Evolutionary conservation across 140 eudicot species (phyloP).

Genomic region (Oenanthe javanica): DNA sequence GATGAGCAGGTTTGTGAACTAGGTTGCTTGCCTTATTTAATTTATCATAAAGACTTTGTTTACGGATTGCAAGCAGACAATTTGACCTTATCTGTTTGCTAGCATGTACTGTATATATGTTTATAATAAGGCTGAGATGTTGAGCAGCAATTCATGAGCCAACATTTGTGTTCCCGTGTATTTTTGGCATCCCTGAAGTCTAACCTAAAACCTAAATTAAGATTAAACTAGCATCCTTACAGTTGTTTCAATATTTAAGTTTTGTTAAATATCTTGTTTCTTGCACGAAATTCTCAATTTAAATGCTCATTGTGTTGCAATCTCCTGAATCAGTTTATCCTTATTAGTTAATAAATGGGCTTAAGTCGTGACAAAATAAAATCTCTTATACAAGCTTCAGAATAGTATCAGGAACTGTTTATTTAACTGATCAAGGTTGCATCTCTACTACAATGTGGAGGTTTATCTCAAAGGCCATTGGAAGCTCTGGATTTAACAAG

Average conservation of each 20-base stretch:
- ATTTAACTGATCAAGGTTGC: background rate
- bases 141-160: background rate
- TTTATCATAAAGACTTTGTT: background rate
- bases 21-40: background rate
- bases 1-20: background rate
- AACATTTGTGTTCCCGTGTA: background rate
- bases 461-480: constrained; percentile 16
- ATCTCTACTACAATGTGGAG: constrained; percentile 1
- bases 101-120: background rate
- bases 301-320: background rate
- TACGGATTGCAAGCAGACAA: background rate
- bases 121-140: background rate
- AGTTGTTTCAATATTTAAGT: background rate
- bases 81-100: background rate
- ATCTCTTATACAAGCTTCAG: background rate
- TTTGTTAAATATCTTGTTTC: background rate
- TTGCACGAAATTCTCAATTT: background rate
- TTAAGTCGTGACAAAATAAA: background rate
- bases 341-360: background rate
- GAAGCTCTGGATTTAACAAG: constrained; percentile 25
- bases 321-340: background rate
- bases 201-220: too few relatives aligned
- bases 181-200: background rate
- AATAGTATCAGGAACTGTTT: background rate
- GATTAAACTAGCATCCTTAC: background rate